Conservation (phyloP, 2,329 filamentous ascomycete genomes). For the Albophoma yamanashiensis region DNA sequence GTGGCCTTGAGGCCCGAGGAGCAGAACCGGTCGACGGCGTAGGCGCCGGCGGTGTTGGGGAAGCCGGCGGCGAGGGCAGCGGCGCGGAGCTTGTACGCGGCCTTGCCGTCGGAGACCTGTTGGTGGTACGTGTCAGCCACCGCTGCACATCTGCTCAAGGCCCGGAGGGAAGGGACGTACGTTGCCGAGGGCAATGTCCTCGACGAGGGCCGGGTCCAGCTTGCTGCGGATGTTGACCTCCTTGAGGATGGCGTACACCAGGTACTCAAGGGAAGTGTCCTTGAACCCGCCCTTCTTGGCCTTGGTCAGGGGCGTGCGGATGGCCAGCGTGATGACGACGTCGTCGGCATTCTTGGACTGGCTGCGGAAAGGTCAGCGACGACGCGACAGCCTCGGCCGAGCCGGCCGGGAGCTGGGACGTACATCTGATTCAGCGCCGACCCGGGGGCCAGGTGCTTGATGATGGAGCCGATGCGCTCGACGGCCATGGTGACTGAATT, state of each 20-base stretch:
- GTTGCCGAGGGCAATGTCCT: slow-evolving; percentile 90
- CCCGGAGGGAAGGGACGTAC: slow-evolving; percentile 31
- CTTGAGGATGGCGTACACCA: slow-evolving; percentile 75
- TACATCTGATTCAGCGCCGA: slow-evolving; percentile 69
- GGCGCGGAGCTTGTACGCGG: slow-evolving; percentile 83
- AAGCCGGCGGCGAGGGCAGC: slow-evolving; percentile 85
- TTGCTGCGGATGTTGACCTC: slow-evolving; percentile 61
- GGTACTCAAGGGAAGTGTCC: slow-evolving; percentile 80
- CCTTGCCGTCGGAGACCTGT: slow-evolving; percentile 72
- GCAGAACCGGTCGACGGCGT: slow-evolving; percentile 89
- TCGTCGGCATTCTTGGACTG: slow-evolving; percentile 91
- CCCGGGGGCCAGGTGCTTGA: slow-evolving; percentile 73
- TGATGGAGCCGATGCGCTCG: slow-evolving; percentile 77
- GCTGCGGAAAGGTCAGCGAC: slow-evolving; percentile 32
- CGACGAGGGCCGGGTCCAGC: slow-evolving; percentile 68
- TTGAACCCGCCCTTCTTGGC: slow-evolving; percentile 89
- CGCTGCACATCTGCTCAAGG: slow-evolving; percentile 1
- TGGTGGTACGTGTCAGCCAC: neutral
- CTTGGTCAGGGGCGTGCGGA: slow-evolving; percentile 83
- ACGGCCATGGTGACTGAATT: slow-evolving; percentile 51
- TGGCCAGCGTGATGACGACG: slow-evolving; percentile 87
- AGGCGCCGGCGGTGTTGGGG: slow-evolving; percentile 78
- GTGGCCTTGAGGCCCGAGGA: slow-evolving; percentile 92
- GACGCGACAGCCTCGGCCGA: neutral
- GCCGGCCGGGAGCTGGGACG: slow-evolving; percentile 19